Evolutionary conservation across 805 yeast genomes (phyloP).

Genomic region (Wickerhamomyces hampshirensis): DNA sequence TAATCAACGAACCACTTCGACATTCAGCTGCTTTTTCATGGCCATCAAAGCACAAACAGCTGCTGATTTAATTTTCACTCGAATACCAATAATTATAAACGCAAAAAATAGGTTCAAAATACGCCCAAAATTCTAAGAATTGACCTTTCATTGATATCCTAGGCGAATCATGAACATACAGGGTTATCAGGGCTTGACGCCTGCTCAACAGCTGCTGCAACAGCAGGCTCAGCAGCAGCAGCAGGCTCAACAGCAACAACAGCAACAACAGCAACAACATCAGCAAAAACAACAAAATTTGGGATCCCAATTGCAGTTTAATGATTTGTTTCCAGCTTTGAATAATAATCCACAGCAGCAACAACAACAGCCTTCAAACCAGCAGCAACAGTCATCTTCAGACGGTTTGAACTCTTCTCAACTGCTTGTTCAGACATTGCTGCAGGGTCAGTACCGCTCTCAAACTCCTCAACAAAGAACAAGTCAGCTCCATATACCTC

Average conservation of each 20-base stretch:
- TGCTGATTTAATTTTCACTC: too few relatives aligned
- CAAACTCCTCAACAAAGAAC: conserved; percentile 28
- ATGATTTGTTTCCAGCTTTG: conserved; percentile 20
- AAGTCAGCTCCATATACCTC: conserved; percentile 29
- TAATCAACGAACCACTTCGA: too few relatives aligned
- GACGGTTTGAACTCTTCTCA: conserved; percentile 30
- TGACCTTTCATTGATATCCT: too few relatives aligned
- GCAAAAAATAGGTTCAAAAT: too few relatives aligned
- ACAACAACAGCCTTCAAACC: conserved; percentile 15
- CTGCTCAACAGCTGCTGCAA: conserved; percentile 23
- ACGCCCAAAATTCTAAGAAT: too few relatives aligned
- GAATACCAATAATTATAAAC: too few relatives aligned
- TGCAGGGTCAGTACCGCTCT: conserved; percentile 35
- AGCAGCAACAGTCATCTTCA: conserved; percentile 6
- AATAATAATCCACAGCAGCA: conserved; percentile 10
- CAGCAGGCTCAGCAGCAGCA: conserved; percentile 22
- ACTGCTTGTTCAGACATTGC: conserved; percentile 35
- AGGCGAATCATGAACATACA: conserved; percentile 24
- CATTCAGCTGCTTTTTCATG: too few relatives aligned
- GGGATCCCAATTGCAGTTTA: conserved; percentile 18
- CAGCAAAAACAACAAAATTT: conserved; percentile 13
- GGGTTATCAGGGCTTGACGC: conserved; percentile 23
- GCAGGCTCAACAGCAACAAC: conserved; percentile 12
- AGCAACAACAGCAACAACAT: conserved; percentile 18
- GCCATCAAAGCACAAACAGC: too few relatives aligned